phyloP scores from a whole-genome alignment of 192 early-diverging fungal genomes.

The Helicostylum pulchrum region DNA sequence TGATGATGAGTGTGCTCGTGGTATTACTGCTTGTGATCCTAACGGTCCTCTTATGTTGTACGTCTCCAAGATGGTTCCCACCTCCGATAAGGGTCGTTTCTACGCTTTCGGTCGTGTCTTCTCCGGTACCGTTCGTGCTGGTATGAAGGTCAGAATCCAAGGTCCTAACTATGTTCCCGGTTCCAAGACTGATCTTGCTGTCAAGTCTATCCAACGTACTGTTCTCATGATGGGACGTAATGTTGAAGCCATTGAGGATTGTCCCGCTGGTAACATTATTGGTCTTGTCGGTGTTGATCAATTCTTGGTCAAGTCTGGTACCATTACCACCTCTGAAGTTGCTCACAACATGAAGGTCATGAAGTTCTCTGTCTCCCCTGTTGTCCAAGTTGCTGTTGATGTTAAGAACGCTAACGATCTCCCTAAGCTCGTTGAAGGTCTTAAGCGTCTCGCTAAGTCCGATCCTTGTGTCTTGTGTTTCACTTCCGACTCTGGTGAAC shows the following conservation, averaged over 20 bases:
- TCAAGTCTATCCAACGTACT: slow-evolving; percentile 93
- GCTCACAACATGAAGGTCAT: slow-evolving; percentile 99
- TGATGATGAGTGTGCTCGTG: slow-evolving; percentile 91
- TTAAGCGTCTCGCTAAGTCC: slow-evolving; percentile 98
- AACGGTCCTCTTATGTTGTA: slow-evolving; percentile 97
- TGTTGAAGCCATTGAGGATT: slow-evolving; percentile 97
- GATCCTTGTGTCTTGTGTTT: slow-evolving; percentile 91
- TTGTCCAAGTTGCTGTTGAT: slow-evolving; percentile 95
- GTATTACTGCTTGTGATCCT: slow-evolving; percentile 86
- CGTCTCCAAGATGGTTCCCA: slow-evolving; percentile 99
- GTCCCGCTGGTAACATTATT: slow-evolving; percentile 98
- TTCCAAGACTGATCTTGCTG: slow-evolving; percentile 87
- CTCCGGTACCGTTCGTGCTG: slow-evolving; percentile 94
- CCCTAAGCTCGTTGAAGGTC: slow-evolving; percentile 99
- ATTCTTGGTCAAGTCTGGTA: slow-evolving; percentile 99
- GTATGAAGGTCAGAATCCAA: slow-evolving; percentile 99
- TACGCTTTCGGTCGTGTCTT: slow-evolving; percentile 99
- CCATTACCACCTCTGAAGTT: slow-evolving; percentile 89
- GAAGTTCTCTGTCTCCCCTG: slow-evolving; percentile 99
- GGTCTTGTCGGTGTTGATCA: slow-evolving; percentile 99
- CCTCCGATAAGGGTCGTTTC: slow-evolving; percentile 99
- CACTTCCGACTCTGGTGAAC: slow-evolving; percentile 90
- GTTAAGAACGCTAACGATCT: slow-evolving; percentile 97
- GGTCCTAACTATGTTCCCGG: slow-evolving; percentile 92
- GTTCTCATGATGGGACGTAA: slow-evolving; percentile 99